A percentile compares a stretch with the other conserved stretches of the same genome.
These are phyloP conservation scores for carrot (Daucus carota) DNA, from an alignment of 129 eudicot genomes.

Conservation along the genomic window DNA sequence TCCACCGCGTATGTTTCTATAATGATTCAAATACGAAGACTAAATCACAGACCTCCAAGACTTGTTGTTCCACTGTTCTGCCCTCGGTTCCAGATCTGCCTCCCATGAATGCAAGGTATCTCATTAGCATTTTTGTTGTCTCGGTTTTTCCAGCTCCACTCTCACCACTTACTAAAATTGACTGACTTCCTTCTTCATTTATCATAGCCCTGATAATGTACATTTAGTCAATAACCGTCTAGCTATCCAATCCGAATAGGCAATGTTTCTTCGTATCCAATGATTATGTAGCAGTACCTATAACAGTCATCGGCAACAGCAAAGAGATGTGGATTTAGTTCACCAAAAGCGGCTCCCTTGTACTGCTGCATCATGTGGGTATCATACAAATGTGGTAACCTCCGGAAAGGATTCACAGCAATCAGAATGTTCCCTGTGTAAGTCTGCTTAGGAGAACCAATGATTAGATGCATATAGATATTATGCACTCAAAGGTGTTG, in stretches of 20 bases:
- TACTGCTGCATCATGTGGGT: slow-evolving; percentile 90
- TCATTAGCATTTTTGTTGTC: slow-evolving; percentile 90
- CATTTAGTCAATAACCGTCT: not conserved
- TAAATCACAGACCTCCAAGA: slow-evolving; percentile 58
- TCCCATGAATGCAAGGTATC: slow-evolving; percentile 93
- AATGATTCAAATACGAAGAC: not conserved
- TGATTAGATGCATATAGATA: slow-evolving; percentile 10
- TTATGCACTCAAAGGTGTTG: not conserved
- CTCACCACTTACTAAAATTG: slow-evolving; percentile 89
- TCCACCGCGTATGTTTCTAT: not conserved
- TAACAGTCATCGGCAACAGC: slow-evolving; percentile 88
- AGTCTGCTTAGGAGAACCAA: slow-evolving; percentile 42
- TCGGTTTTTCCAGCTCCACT: slow-evolving; percentile 95
- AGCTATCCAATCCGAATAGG: not conserved
- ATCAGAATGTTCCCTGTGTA: slow-evolving; percentile 89
- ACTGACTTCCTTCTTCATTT: slow-evolving; percentile 79
- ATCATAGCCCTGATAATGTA: slow-evolving; percentile 50
- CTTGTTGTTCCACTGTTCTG: slow-evolving; percentile 91
- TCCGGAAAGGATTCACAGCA: slow-evolving; percentile 80
- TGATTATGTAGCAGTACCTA: slow-evolving; percentile 36
- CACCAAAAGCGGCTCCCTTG: slow-evolving; percentile 88
- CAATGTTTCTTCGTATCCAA: not conserved
- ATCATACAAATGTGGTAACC: slow-evolving; percentile 85
- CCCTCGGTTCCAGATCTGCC: slow-evolving; percentile 82
- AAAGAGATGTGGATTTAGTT: slow-evolving; percentile 87